Evolutionary conservation across 2,329 filamentous ascomycete species (phyloP), one percentile per base, ranked within the genome.

Genomic region (Daldinia sp.): DNA sequence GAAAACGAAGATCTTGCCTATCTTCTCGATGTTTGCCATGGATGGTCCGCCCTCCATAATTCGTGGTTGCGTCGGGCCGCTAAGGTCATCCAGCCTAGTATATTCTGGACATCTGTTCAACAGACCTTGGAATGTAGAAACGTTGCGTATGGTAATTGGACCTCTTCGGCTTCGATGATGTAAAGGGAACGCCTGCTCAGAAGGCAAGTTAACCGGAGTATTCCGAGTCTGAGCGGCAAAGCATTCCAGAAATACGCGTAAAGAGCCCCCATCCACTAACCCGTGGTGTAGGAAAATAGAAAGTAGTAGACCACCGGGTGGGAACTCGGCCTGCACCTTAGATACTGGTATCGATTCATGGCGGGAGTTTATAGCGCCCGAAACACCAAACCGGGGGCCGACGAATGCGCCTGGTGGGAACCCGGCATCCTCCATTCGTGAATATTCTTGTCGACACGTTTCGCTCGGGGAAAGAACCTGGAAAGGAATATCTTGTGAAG

Each of bases 1-100:
- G 56, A 82, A 80, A 11, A 78, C 73, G 63, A 81, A 81, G 19
- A 81, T 78, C 45, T 75, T 78, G 52, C 78, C 78, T n/a, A 72
- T 74, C 57, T 76, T 78, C n/a, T 68, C 58, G 58, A 78, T 75
- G 15, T 69, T 47, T 3, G 69, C 55, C 58, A 76, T 68, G 0
- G 75, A 66, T 4, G 65, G 57, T 10, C 74, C 76, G 0, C 60
- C 67, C 3, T 71, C 62, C 11, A 68, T 56, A 13, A 76, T 59
- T 10, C 68, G 67, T 9, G 76, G 76, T 61, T 77, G 73, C 11
- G 76, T 78, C 8, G 79, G 79, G 2, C 79, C 79, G 17, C 68
- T 74, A 15, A 68, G 68, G 41, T 74, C 70, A 2, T 70, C 47
- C 17, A 78, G 67, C 27, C 76, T 67, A 0, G 68, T 65, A 55